Evolutionary conservation across 2,329 filamentous ascomycete species (phyloP), one percentile per base, ranked within the genome.

Genomic region (Endocalyx cinctus): DNA sequence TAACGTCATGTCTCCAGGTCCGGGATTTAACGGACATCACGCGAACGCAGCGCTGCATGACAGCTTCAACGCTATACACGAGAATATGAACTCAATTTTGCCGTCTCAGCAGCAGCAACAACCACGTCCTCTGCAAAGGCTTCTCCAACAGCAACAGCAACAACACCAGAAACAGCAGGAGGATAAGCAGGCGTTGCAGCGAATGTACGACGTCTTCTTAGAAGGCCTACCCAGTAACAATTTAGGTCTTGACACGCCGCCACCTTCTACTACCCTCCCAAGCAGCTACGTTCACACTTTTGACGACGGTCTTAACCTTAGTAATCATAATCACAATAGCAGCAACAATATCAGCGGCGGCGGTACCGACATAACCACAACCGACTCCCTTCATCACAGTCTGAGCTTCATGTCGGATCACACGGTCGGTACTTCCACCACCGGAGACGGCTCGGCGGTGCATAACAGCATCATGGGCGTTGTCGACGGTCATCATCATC

Each of bases 231-330:
- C n/a, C n/a, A n/a, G n/a, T n/a, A n/a, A n/a, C n/a, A n/a, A n/a
- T n/a, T n/a, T n/a, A n/a, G n/a, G n/a, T n/a, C n/a, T 79, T 13
- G 67, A 67, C 17, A 79, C 76, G 5, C 74, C 76, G 16, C 74
- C 74, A 4, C 73, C 71, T 5, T 72, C 69, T 3, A 73, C 71
- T 2, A 65, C 66, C 2, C 54, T 78, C 11, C 64, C 69, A 16
- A 61, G 62, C 23, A 63, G 71, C 45, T 59, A 66, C 26, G 48
- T 58, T 12, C 62, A 63, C 38, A 47, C 20, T 23, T 8, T 37
- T 30, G 73, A 72, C 47, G 67, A 72, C 36, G 42, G 35, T 14
- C n/a, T n/a, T n/a, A n/a, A n/a, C n/a, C n/a, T n/a, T n/a, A n/a
- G n/a, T n/a, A n/a, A n/a, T n/a, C n/a, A n/a, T n/a, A n/a, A n/a